Evolutionary conservation across 2,329 filamentous ascomycete genomes (phyloP).

Genomic region (Cordyceps cicadae): DNA sequence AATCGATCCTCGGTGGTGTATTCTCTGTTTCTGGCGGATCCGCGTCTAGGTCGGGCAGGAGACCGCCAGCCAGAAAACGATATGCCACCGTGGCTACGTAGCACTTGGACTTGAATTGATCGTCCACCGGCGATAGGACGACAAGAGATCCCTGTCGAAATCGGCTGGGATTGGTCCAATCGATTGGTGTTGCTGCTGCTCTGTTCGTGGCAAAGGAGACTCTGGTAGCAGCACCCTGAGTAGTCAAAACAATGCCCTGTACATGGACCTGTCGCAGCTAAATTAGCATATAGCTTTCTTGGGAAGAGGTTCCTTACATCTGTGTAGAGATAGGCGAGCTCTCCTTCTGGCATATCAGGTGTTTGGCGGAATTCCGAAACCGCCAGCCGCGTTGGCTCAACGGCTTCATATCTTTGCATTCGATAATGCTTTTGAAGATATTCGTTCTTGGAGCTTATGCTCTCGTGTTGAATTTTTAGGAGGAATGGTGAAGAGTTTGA

Average conservation of each 20-base stretch:
- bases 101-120: slow-evolving; percentile 58
- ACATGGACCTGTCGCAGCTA: slow-evolving; percentile 51
- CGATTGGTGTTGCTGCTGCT: slow-evolving; percentile 53
- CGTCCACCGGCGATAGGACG: slow-evolving; percentile 41
- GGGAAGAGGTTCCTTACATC: slow-evolving; percentile 38
- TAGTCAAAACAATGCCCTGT: slow-evolving; percentile 54
- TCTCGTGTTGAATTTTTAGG: background rate
- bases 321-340: slow-evolving; percentile 58
- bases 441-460: slow-evolving; percentile 35
- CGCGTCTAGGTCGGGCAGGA: slow-evolving; percentile 43
- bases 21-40: slow-evolving; percentile 10
- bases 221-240: slow-evolving; percentile 54
- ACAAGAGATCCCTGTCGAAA: slow-evolving; percentile 46
- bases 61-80: slow-evolving; percentile 48
- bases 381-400: slow-evolving; percentile 60
- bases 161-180: slow-evolving; percentile 50
- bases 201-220: slow-evolving; percentile 63
- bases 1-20: slow-evolving; percentile 60
- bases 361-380: slow-evolving; percentile 46
- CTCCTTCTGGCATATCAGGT: slow-evolving; percentile 49
- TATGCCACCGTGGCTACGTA: slow-evolving; percentile 66
- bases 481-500: background rate
- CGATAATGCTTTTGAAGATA: slow-evolving; percentile 71
- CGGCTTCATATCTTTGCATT: slow-evolving; percentile 65
- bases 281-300: background rate